These are phyloP conservation scores for Rhynchospora pubera DNA, from an alignment of 176 grass and related monocot genomes.

Conservation along the genomic window DNA sequence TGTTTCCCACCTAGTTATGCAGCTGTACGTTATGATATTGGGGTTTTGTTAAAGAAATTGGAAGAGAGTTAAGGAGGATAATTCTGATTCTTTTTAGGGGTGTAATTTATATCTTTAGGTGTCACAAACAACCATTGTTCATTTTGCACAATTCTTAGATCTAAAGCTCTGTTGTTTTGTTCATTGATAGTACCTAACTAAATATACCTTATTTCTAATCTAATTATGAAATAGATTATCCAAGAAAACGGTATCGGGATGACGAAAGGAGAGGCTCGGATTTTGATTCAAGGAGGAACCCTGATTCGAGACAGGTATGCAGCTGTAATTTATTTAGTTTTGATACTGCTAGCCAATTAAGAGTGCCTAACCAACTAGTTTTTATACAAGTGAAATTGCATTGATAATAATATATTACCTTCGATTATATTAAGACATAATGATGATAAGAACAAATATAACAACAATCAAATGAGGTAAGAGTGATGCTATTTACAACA, in stretches of 20 bases:
- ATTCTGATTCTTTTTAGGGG: not conserved
- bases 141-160: too few relatives aligned
- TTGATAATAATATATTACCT: too few relatives aligned
- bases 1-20: not conserved
- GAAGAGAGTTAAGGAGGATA: not conserved
- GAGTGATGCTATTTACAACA: too few relatives aligned
- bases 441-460: not conserved
- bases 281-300: slow-evolving; percentile 50
- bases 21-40: not conserved
- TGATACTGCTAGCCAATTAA: not conserved
- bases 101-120: not conserved
- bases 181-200: not conserved
- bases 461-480: too few relatives aligned
- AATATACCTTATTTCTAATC: not conserved
- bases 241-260: slow-evolving; percentile 52
- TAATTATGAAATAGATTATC: slow-evolving; percentile 47
- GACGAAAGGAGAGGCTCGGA: slow-evolving; percentile 58
- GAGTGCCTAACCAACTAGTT: not conserved
- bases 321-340: not conserved
- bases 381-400: too few relatives aligned
- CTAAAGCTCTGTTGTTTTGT: not conserved
- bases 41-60: not conserved
- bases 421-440: not conserved
- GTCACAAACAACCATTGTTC: not conserved
- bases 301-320: slow-evolving; percentile 34